Evolutionary conservation across 2,329 filamentous ascomycete genomes (phyloP).

Genomic region (Plectosphaerella sp.): DNA sequence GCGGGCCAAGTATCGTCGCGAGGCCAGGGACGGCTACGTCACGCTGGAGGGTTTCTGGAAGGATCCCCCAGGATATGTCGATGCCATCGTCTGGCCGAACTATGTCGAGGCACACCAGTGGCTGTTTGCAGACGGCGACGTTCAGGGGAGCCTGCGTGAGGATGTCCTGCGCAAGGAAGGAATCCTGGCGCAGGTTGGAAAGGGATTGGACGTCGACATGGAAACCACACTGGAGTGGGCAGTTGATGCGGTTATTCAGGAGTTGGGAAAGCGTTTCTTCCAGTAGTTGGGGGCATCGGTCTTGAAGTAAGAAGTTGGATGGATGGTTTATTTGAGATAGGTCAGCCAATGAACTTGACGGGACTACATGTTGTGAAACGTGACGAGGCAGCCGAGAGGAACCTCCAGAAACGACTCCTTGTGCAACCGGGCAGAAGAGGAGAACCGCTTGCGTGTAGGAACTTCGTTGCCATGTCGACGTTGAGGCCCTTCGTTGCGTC

Average conservation of each 20-base stretch:
- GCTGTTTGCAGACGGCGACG: slow-evolving; percentile 68
- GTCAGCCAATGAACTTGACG: neutral
- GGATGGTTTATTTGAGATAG: neutral
- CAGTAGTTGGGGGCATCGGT: slow-evolving; percentile 1
- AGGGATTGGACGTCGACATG: slow-evolving; percentile 52
- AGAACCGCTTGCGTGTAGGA: too few relatives aligned
- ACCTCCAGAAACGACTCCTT: too few relatives aligned
- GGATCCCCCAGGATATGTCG: slow-evolving; percentile 91
- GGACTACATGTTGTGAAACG: too few relatives aligned
- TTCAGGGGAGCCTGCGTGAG: slow-evolving; percentile 51
- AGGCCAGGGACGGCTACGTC: slow-evolving; percentile 70
- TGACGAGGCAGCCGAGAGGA: too few relatives aligned
- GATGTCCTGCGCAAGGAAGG: slow-evolving; percentile 36
- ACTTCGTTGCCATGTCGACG: too few relatives aligned
- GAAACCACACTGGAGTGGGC: slow-evolving; percentile 62
- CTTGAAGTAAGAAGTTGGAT: neutral
- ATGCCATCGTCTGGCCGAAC: slow-evolving; percentile 93
- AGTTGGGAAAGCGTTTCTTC: slow-evolving; percentile 27
- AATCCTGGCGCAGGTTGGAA: slow-evolving; percentile 45
- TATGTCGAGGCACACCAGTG: slow-evolving; percentile 79
- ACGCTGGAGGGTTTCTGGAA: slow-evolving; percentile 90
- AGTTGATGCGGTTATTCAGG: slow-evolving; percentile 54
- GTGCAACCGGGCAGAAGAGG: too few relatives aligned
- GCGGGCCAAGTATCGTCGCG: slow-evolving; percentile 59
- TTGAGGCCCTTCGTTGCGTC: too few relatives aligned